These are phyloP conservation scores for Centella asiatica DNA, from an alignment of 129 eudicot species.

Conservation along the genomic window DNA sequence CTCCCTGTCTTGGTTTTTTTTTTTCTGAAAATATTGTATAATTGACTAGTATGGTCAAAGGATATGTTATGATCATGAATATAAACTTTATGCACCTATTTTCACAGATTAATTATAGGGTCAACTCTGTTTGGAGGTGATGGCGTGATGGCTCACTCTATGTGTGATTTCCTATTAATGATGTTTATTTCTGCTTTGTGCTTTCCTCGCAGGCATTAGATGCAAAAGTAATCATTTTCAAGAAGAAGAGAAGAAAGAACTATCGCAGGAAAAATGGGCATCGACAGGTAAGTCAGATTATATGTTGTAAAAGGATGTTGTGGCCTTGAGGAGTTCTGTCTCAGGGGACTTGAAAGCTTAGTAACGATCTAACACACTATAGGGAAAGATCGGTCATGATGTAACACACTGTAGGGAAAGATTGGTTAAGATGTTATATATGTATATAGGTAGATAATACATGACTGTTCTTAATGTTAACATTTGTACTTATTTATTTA, in stretches of 20 bases:
- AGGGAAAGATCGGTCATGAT: background rate
- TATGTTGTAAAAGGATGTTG: background rate
- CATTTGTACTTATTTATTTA: background rate
- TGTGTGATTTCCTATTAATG: background rate
- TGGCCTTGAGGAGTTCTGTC: background rate
- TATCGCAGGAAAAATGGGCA: conserved; percentile 90
- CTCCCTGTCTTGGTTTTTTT: no score
- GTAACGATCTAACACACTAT: background rate
- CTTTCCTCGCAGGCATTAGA: conserved; percentile 59
- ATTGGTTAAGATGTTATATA: background rate
- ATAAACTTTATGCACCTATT: background rate
- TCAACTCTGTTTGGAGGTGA: background rate
- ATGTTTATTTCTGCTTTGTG: conserved; percentile 1
- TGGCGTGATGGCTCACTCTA: background rate
- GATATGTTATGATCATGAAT: background rate
- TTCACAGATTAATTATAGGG: background rate
- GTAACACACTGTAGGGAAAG: background rate
- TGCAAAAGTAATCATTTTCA: conserved; percentile 92
- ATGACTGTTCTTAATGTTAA: background rate
- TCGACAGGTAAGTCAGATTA: conserved; percentile 59
- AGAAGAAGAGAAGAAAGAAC: conserved; percentile 96
- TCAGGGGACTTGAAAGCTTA: background rate
- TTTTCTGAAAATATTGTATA: no score
- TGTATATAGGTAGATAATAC: background rate
- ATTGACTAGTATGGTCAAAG: background rate